Evolutionary conservation across 78 protist genomes (phyloP).

Genomic region (Dictyostelium intermedium): DNA sequence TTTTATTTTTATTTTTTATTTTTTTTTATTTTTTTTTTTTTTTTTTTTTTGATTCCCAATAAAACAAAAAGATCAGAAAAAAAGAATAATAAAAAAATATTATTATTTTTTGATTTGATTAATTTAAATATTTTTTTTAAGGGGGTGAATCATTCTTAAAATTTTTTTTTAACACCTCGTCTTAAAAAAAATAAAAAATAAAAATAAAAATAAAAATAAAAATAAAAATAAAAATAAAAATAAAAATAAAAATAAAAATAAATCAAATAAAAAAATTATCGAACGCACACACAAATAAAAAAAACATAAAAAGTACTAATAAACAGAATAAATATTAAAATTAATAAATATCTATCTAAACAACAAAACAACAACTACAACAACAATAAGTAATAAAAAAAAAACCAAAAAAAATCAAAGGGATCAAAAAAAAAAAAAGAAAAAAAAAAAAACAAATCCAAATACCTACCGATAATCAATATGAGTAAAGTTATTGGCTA

Average conservation of each 20-base stretch:
- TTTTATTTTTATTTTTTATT: background rate
- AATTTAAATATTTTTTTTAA: too few relatives aligned
- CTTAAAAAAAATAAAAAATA: background rate
- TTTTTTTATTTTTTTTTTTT: background rate
- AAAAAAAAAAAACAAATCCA: background rate
- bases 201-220: too few relatives aligned
- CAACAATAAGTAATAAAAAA: too few relatives aligned
- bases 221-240: too few relatives aligned
- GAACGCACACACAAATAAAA: background rate
- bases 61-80: background rate
- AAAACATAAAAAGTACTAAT: too few relatives aligned
- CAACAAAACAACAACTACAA: too few relatives aligned
- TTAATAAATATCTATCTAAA: too few relatives aligned
- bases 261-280: background rate
- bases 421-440: background rate
- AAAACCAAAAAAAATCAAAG: background rate
- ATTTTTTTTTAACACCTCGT: background rate
- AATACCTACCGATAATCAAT: background rate
- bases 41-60: background rate
- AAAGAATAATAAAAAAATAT: background rate
- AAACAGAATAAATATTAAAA: too few relatives aligned
- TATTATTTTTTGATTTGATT: background rate
- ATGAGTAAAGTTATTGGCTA: slow-evolving; percentile 27
- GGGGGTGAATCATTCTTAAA: background rate
- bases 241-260: too few relatives aligned